Conservation (phyloP, 768 basidiomycete species). For the Strobilomyces confusus region DNA sequence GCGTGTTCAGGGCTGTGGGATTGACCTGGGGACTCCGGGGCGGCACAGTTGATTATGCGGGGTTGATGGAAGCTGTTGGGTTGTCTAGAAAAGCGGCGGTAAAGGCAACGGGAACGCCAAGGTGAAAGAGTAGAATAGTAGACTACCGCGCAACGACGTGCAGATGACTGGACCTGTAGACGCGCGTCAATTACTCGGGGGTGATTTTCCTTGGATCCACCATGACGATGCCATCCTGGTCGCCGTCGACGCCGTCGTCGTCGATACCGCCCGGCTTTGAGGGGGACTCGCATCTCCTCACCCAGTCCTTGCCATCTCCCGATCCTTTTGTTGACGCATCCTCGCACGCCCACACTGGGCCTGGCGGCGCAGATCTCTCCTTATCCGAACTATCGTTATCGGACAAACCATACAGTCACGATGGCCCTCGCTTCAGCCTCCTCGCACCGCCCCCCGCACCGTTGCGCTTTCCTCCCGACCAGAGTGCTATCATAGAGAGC, state of each 20-base stretch:
- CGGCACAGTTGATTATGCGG: constrained; percentile 12
- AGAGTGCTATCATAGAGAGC: constrained; percentile 24
- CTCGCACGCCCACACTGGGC: constrained; percentile 35
- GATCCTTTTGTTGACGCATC: constrained; percentile 30
- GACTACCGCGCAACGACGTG: not conserved
- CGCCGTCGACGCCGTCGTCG: constrained; percentile 29
- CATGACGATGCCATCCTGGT: constrained; percentile 28
- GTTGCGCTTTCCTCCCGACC: constrained; percentile 16
- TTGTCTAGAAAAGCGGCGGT: not conserved
- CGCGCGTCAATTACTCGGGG: not conserved
- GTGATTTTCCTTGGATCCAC: not conserved
- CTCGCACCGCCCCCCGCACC: constrained; percentile 27
- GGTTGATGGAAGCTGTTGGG: constrained; percentile 22
- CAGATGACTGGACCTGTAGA: not conserved
- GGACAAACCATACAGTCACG: constrained; percentile 29
- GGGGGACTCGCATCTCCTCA: constrained; percentile 41
- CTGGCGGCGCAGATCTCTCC: constrained; percentile 49
- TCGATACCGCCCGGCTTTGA: constrained; percentile 20
- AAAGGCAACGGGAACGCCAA: constrained; percentile 11
- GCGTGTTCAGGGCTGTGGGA: constrained; percentile 17
- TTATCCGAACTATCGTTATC: constrained; percentile 52
- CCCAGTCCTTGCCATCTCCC: constrained; percentile 40
- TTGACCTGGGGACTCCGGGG: constrained; percentile 21
- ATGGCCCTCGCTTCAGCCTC: constrained; percentile 32
- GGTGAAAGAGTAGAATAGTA: constrained; percentile 8